Percentiles rank a stretch among this genome's conserved stretches.
Conservation (phyloP, 768 basidiomycete species). For the Phylloporus sp. region DNA sequence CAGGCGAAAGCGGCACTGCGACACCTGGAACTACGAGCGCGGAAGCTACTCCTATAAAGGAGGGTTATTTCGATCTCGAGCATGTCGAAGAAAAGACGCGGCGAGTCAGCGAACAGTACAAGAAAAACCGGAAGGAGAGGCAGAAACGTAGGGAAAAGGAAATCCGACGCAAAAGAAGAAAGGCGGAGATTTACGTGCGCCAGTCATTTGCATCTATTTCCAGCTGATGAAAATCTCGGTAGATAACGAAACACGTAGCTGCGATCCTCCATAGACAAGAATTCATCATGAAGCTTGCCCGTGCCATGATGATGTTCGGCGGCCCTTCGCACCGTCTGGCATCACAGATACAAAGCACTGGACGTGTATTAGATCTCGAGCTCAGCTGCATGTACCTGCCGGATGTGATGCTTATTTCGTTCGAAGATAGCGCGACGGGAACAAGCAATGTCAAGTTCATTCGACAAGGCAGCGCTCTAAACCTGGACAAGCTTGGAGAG, state of each 20-base stretch:
- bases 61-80: constrained; percentile 30
- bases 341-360: constrained; percentile 75
- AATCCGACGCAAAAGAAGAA: constrained; percentile 54
- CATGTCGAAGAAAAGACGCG: constrained; percentile 25
- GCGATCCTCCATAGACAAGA: constrained; percentile 77
- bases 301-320: constrained; percentile 89
- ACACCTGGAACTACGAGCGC: constrained; percentile 18
- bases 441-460: constrained; percentile 80
- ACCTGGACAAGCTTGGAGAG: constrained; percentile 71
- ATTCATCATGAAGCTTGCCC: constrained; percentile 78
- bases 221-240: not conserved
- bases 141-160: constrained; percentile 30
- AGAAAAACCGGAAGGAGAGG: constrained; percentile 36
- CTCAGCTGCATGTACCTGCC: constrained; percentile 71
- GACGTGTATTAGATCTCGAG: constrained; percentile 69
- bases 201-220: not conserved
- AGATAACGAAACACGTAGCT: constrained; percentile 83
- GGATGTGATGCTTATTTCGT: constrained; percentile 73
- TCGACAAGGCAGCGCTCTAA: constrained; percentile 62
- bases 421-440: constrained; percentile 74
- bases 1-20: constrained; percentile 14
- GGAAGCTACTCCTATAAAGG: constrained; percentile 15
- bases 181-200: constrained; percentile 72
- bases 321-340: constrained; percentile 79
- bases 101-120: constrained; percentile 18